Conservation (phyloP, 495 filamentous ascomycete genomes). For the Penicillium samsonianum region DNA sequence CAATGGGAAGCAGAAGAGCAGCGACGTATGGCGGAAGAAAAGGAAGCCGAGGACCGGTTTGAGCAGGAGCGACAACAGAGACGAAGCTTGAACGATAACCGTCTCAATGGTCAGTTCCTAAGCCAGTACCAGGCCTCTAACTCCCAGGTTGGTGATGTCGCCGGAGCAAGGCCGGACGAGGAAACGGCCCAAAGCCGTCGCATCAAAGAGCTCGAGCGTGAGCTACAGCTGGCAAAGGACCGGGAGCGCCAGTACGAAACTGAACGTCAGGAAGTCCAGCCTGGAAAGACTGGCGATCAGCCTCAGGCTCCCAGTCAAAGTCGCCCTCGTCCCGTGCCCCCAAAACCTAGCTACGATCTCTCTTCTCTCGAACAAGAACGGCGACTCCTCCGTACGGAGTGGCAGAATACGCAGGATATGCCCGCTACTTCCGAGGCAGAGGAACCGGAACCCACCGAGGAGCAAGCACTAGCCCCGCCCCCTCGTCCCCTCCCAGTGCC, state of each 20-base stretch:
- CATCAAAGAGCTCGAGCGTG: slow-evolving; percentile 79
- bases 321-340: slow-evolving; percentile 46
- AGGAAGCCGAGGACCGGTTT: slow-evolving; percentile 64
- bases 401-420: slow-evolving; percentile 55
- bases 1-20: slow-evolving; percentile 84
- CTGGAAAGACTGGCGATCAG: slow-evolving; percentile 34
- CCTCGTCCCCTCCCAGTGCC: slow-evolving; percentile 45
- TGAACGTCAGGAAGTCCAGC: slow-evolving; percentile 64
- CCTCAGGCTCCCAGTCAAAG: slow-evolving; percentile 37
- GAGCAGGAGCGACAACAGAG: slow-evolving; percentile 66
- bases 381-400: slow-evolving; percentile 69
- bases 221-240: slow-evolving; percentile 82
- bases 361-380: slow-evolving; percentile 75
- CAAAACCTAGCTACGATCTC: slow-evolving; percentile 60
- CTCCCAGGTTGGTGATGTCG: slow-evolving; percentile 31
- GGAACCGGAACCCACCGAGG: slow-evolving; percentile 26
- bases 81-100: slow-evolving; percentile 59
- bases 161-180: slow-evolving; percentile 23
- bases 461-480: slow-evolving; percentile 40
- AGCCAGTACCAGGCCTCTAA: slow-evolving; percentile 76
- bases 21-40: slow-evolving; percentile 69
- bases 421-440: slow-evolving; percentile 25
- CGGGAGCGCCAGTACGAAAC: slow-evolving; percentile 82
- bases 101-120: slow-evolving; percentile 79
- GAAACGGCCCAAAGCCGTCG: slow-evolving; percentile 58